A percentile compares a stretch with the other conserved stretches of the same genome.
These are phyloP conservation scores for Solanum habrochaites DNA, from an alignment of 257 asterid species.

Conservation along the genomic window DNA sequence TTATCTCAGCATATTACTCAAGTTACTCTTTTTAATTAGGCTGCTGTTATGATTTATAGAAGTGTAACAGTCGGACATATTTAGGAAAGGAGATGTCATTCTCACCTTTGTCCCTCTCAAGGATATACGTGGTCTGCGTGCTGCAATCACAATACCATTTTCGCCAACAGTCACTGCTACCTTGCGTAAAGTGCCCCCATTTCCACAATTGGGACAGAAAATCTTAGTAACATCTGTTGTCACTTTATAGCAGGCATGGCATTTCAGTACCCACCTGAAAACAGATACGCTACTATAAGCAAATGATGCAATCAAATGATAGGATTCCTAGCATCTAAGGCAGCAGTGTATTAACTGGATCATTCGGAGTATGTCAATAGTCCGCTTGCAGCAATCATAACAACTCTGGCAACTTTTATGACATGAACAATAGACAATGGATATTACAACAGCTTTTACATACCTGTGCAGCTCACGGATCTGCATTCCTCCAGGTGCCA, in stretches of 20 bases:
- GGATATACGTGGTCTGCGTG: conserved; percentile 72
- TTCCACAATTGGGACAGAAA: conserved; percentile 95
- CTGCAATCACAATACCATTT: conserved; percentile 70
- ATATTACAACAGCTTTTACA: background rate
- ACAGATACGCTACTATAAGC: background rate
- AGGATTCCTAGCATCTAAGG: background rate
- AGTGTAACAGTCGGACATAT: background rate
- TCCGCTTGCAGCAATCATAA: background rate
- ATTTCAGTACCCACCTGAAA: conserved; percentile 88
- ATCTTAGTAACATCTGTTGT: conserved; percentile 83
- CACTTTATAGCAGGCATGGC: conserved; percentile 97
- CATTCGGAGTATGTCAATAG: background rate
- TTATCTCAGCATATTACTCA: background rate
- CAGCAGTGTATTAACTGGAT: background rate
- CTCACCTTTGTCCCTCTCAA: conserved; percentile 92
- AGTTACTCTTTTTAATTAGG: background rate
- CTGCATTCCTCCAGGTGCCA: conserved; percentile 99
- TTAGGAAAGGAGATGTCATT: background rate
- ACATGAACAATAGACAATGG: background rate
- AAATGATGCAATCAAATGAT: background rate
- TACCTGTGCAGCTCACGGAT: conserved; percentile 94
- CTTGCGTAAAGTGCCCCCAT: conserved; percentile 92
- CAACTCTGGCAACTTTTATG: background rate
- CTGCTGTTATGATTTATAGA: background rate
- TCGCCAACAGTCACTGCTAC: conserved; percentile 91